A percentile compares a stretch with the other conserved stretches of the same genome.
These are phyloP conservation scores for Citeromyces hawaiiensis DNA, from an alignment of 1,139 yeast species.

Conservation along the genomic window DNA sequence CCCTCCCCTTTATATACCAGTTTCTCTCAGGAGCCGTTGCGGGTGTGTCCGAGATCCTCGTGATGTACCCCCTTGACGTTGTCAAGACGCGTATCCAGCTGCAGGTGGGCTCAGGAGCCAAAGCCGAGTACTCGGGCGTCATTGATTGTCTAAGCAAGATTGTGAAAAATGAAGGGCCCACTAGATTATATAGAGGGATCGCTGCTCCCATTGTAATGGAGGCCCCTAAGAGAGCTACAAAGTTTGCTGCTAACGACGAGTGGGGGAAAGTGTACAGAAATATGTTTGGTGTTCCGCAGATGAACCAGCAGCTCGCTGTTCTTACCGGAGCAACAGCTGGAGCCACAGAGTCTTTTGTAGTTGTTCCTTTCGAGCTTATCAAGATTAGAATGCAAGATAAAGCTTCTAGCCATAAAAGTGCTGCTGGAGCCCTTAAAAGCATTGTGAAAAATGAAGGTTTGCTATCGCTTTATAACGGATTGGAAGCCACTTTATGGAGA, in stretches of 20 bases:
- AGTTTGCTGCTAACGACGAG: constrained; percentile 96
- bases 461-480: constrained; percentile 81
- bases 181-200: constrained; percentile 83
- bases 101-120: constrained; percentile 52
- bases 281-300: constrained; percentile 51
- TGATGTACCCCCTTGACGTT: constrained; percentile 96
- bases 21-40: constrained; percentile 94
- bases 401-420: constrained; percentile 71
- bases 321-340: constrained; percentile 98
- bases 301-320: constrained; percentile 76
- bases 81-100: constrained; percentile 96
- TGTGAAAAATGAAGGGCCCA: constrained; percentile 71
- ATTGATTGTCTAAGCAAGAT: constrained; percentile 75
- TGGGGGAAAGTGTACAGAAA: constrained; percentile 82
- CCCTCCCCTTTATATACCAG: constrained; percentile 82
- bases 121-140: constrained; percentile 67
- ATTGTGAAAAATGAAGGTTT: constrained; percentile 67
- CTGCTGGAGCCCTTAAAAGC: constrained; percentile 67
- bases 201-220: constrained; percentile 96
- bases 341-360: constrained; percentile 91
- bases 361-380: constrained; percentile 88
- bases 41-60: constrained; percentile 92
- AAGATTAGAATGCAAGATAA: constrained; percentile 86
- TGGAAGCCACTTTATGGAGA: constrained; percentile 96
- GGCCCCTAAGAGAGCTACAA: constrained; percentile 98